Evolutionary conservation across 192 early-diverging fungal genomes (phyloP).

Genomic region (Chytriomyces hyalinus): DNA sequence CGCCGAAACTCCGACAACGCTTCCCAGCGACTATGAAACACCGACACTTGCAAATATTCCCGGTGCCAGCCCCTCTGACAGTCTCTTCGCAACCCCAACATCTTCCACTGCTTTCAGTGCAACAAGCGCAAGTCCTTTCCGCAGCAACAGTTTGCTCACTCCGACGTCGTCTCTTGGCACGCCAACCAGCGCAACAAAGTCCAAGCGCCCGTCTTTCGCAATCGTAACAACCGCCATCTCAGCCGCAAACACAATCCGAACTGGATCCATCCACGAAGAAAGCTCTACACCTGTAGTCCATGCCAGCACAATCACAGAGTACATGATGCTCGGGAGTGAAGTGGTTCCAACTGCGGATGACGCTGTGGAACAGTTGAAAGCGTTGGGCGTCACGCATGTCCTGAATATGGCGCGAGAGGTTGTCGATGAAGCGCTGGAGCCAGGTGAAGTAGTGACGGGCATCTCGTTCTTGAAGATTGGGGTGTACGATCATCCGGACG

Average conservation of each 20-base stretch:
- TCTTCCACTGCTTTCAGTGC: constrained; percentile 8
- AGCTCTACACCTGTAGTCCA: background rate
- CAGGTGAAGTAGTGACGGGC: constrained; percentile 49
- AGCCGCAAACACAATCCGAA: background rate
- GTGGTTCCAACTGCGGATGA: constrained; percentile 58
- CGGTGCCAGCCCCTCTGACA: background rate
- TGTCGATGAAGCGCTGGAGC: constrained; percentile 41
- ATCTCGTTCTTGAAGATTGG: constrained; percentile 48
- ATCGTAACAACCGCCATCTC: constrained; percentile 34
- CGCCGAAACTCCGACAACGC: background rate
- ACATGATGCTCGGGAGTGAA: constrained; percentile 70
- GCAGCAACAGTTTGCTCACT: background rate
- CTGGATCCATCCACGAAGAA: background rate
- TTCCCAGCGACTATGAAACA: background rate
- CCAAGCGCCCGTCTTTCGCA: constrained; percentile 39
- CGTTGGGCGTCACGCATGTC: constrained; percentile 64
- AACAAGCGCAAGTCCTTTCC: background rate
- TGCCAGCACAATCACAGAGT: constrained; percentile 52
- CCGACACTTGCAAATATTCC: background rate
- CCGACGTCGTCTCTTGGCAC: background rate
- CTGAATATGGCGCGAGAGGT: constrained; percentile 80
- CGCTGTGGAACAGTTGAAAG: constrained; percentile 55
- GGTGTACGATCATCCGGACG: constrained; percentile 69
- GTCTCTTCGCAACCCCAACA: background rate
- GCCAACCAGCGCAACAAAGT: background rate